A percentile compares a stretch with the other conserved stretches of the same genome.
phyloP scores from a whole-genome alignment of 2,329 filamentous ascomycete species.

The Stenocarpella maydis region DNA sequence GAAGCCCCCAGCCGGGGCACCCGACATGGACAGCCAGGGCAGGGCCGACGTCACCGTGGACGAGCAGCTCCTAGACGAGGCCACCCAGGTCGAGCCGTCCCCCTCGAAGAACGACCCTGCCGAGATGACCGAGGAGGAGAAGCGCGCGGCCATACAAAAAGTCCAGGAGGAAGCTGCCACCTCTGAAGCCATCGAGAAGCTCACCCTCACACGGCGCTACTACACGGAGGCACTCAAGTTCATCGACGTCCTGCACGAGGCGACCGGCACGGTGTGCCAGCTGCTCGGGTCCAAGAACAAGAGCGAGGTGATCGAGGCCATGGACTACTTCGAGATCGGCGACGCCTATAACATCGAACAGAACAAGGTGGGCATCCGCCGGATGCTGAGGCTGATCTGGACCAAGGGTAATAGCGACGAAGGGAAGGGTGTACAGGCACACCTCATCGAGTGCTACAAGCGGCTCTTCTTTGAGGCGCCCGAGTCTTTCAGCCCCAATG shows the following conservation, averaged over 20 bases:
- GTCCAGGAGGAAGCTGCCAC: conserved; percentile 88
- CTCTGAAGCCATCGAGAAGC: conserved; percentile 84
- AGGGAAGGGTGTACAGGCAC: conserved; percentile 95
- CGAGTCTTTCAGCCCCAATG: conserved; percentile 84
- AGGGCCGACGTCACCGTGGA: conserved; percentile 72
- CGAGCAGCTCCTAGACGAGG: conserved; percentile 83
- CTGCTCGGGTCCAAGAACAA: conserved; percentile 95
- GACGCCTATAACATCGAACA: conserved; percentile 97
- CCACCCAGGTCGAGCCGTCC: conserved; percentile 76
- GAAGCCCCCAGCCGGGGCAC: conserved; percentile 77
- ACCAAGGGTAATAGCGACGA: conserved; percentile 99
- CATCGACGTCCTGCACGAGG: conserved; percentile 87
- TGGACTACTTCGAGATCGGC: conserved; percentile 96
- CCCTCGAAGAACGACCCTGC: conserved; percentile 66
- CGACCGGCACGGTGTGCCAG: conserved; percentile 83
- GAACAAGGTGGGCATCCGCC: conserved; percentile 88
- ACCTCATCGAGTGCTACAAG: conserved; percentile 96
- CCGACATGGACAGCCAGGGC: conserved; percentile 73
- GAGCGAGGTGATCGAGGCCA: conserved; percentile 97
- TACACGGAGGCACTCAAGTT: conserved; percentile 94
- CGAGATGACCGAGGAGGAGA: conserved; percentile 81
- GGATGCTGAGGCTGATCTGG: conserved; percentile 98
- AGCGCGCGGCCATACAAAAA: conserved; percentile 76
- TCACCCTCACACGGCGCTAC: conserved; percentile 88
- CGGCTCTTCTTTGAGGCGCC: conserved; percentile 96